Base-by-base conservation (phyloP, 2,329 filamentous ascomycete species). In the Fusarium humuli region DNA sequence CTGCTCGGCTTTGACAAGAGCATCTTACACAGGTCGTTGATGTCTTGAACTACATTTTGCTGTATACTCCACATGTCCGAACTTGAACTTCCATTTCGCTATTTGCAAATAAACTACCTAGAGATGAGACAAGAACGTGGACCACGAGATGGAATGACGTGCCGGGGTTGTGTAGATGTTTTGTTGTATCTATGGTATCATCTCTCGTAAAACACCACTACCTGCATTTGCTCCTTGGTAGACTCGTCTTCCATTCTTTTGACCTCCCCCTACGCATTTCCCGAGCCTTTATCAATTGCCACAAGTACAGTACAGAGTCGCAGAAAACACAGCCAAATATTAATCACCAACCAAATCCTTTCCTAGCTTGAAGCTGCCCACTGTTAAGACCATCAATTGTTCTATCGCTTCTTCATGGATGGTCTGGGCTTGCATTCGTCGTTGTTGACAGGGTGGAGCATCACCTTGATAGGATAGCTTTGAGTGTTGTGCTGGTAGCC, bases 401-500 rank as follows among this genome's bases (percentile, higher is more conserved):
- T 76, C 74, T 86, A 88, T 78, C 86, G 83, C 83, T 89, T 89
- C 85, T 89, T 89, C 48, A 84, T 81, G 40, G 81, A 85, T 18
- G 86, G 85, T n/a, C 87, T 79, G 27, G 87, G 87, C 81, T 89
- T 90, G 81, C 87, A 89, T 78, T 90, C 87, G 57, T 90, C 87
- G 41, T 81, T 80, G 67, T 83, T 83, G 14, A 97, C 88, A 3
- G 92, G 90, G 78, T 97, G 93, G 78, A 97, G 85, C 90, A 94
- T 94, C 56, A 96, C 90, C 83, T 96, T 96, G 80, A 89, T 92
- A 11, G 92, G 89, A 65, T 89, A 90, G 71, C 86, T 87, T 61
- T 90, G 89, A 27, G 85, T 96, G 82, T 98, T 98, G 72, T 86
- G 88, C 70, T 92, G 89, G 83, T 95, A 98, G 18, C 96, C 96